A percentile compares a stretch with the other conserved stretches of the same genome.
These are phyloP conservation scores for Penicillium sp. DNA, from an alignment of 2,329 filamentous ascomycete genomes.

Conservation along the genomic window DNA sequence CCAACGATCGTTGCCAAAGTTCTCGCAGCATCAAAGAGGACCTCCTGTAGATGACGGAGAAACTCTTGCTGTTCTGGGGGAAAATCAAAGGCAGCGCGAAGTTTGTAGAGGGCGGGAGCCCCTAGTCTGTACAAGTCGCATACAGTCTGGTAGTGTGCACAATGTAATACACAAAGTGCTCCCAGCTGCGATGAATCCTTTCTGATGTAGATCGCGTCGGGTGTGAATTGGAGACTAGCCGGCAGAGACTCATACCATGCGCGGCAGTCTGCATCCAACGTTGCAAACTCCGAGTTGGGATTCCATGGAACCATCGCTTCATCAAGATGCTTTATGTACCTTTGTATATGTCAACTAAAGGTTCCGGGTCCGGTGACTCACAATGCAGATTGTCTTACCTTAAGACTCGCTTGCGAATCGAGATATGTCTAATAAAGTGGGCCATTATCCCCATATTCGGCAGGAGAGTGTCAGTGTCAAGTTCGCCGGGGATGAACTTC, in stretches of 20 bases:
- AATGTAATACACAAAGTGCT: constrained; percentile 20
- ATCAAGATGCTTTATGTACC: constrained; percentile 24
- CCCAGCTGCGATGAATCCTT: constrained; percentile 23
- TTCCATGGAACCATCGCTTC: constrained; percentile 24
- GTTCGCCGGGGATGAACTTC: constrained; percentile 12
- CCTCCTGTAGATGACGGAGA: constrained; percentile 18
- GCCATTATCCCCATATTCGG: constrained; percentile 25
- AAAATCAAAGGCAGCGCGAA: constrained; percentile 23
- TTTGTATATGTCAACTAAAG: not conserved
- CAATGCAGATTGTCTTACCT: constrained; percentile 2
- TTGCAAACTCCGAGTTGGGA: constrained; percentile 18
- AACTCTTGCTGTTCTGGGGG: constrained; percentile 21
- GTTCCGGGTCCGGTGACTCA: too few relatives aligned
- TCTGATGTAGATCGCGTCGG: constrained; percentile 20
- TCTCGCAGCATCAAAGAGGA: constrained; percentile 26
- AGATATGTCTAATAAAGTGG: constrained; percentile 21
- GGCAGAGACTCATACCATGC: constrained; percentile 22
- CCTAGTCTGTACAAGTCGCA: constrained; percentile 23
- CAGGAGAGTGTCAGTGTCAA: constrained; percentile 8
- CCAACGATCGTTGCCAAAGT: constrained; percentile 24
- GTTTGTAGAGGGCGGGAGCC: constrained; percentile 22
- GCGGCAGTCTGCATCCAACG: constrained; percentile 20
- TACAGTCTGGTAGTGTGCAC: constrained; percentile 21
- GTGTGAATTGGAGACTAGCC: constrained; percentile 20
- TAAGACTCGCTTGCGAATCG: constrained; percentile 21